Evolutionary conservation across 768 basidiomycete species (phyloP).

Genomic region (Wakefieldia striispora): DNA sequence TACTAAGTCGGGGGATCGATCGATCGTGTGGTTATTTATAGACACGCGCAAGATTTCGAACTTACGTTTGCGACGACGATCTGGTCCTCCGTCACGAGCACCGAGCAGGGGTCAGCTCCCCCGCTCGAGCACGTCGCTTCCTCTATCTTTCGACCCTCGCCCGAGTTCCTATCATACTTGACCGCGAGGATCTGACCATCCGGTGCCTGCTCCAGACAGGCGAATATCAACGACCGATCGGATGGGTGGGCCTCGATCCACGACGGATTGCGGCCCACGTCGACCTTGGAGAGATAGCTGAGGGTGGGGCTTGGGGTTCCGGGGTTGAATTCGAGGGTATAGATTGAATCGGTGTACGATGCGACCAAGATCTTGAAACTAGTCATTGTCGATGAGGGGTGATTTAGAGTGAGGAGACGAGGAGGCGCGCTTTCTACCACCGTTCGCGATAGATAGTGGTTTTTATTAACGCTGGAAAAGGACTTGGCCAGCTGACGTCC

Average conservation of each 20-base stretch:
- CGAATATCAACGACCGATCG: slow-evolving; percentile 57
- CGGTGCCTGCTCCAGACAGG: slow-evolving; percentile 57
- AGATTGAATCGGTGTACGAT: slow-evolving; percentile 64
- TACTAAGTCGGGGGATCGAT: slow-evolving; percentile 49
- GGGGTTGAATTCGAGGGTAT: slow-evolving; percentile 63
- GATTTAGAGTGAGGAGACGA: too few species aligned
- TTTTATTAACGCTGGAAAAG: too few species aligned
- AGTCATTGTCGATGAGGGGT: slow-evolving; percentile 11
- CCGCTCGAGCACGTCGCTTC: slow-evolving; percentile 45
- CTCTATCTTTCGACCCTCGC: slow-evolving; percentile 43
- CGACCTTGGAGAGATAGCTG: slow-evolving; percentile 41
- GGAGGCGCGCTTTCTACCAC: too few species aligned
- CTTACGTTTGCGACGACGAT: slow-evolving; percentile 73
- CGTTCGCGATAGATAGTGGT: too few species aligned
- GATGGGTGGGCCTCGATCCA: slow-evolving; percentile 69
- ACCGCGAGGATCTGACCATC: slow-evolving; percentile 66
- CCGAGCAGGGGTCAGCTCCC: slow-evolving; percentile 63
- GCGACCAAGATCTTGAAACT: slow-evolving; percentile 50
- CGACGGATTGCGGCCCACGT: slow-evolving; percentile 64
- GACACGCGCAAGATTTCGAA: slow-evolving; percentile 8
- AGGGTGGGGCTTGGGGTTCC: slow-evolving; percentile 57
- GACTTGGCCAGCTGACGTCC: too few species aligned
- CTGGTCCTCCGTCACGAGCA: slow-evolving; percentile 55
- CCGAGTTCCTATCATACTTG: slow-evolving; percentile 48
- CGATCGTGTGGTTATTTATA: too few species aligned